Evolutionary conservation across 345 rosid genomes (phyloP).

Genomic region (Erysimum cheiranthoides): DNA sequence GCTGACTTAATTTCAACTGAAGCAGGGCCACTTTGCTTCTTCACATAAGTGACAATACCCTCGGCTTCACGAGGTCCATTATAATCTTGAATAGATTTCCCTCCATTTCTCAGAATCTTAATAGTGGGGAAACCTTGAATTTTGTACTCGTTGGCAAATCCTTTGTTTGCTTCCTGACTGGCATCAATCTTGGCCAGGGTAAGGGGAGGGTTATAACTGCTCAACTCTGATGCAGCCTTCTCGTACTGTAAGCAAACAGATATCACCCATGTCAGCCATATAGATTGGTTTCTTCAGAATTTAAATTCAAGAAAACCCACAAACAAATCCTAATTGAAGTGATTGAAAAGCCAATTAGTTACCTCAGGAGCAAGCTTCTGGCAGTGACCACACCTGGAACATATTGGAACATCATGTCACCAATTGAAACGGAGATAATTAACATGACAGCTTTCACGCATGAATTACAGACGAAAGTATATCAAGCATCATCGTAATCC

Average conservation of each 20-base stretch:
- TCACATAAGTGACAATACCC: slow-evolving; percentile 79
- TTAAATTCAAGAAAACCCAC: not conserved
- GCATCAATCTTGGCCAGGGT: slow-evolving; percentile 93
- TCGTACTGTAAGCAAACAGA: slow-evolving; percentile 63
- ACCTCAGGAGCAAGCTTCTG: slow-evolving; percentile 97
- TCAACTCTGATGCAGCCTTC: slow-evolving; percentile 88
- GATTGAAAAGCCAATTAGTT: not conserved
- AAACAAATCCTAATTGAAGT: not conserved
- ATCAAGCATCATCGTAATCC: not conserved
- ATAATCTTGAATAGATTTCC: slow-evolving; percentile 77
- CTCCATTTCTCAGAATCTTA: slow-evolving; percentile 86
- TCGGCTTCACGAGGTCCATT: slow-evolving; percentile 97
- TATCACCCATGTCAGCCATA: not conserved
- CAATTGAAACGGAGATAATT: slow-evolving; percentile 1
- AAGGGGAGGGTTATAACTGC: slow-evolving; percentile 65
- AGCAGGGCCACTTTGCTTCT: slow-evolving; percentile 95
- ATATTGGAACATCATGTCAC: not conserved
- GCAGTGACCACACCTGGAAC: slow-evolving; percentile 95
- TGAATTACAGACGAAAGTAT: slow-evolving; percentile 3
- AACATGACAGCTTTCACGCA: not conserved
- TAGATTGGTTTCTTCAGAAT: not conserved
- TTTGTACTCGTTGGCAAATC: slow-evolving; percentile 58
- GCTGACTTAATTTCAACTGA: slow-evolving; percentile 73
- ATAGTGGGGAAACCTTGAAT: slow-evolving; percentile 90
- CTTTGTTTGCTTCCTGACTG: slow-evolving; percentile 72